A percentile compares a stretch with the other conserved stretches of the same genome.
Conservation (phyloP, 345 rosid genomes). For the Physaria fendleri region DNA sequence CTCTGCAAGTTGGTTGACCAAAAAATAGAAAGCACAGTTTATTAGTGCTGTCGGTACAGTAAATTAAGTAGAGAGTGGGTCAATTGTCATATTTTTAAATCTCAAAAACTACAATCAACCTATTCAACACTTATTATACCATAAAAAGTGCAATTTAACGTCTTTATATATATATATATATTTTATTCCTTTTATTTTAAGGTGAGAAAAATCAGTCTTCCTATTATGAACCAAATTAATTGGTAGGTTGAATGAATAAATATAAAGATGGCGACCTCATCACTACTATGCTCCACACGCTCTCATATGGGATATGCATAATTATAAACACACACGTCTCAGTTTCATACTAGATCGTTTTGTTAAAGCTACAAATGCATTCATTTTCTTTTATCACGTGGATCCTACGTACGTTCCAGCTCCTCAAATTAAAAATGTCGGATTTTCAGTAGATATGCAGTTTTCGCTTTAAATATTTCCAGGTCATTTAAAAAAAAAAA, state of each 20-base stretch:
- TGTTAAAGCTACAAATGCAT: conserved; percentile 3
- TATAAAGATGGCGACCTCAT: conserved; percentile 23
- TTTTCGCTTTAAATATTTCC: neutral
- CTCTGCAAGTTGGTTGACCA: conserved; percentile 39
- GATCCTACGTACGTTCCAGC: conserved; percentile 25
- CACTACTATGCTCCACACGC: conserved; percentile 16
- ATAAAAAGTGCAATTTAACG: neutral
- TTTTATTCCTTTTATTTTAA: neutral
- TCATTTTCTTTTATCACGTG: conserved; percentile 16
- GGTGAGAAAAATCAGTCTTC: neutral
- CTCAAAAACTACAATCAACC: conserved; percentile 23
- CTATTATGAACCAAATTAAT: conserved; percentile 16
- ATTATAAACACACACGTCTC: conserved; percentile 19
- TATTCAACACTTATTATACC: conserved; percentile 9
- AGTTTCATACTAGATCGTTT: conserved; percentile 12
- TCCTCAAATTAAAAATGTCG: conserved; percentile 1
- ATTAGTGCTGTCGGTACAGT: neutral
- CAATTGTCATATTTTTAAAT: conserved; percentile 3
- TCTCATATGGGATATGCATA: neutral
- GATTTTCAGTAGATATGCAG: neutral
- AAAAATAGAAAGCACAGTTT: neutral
- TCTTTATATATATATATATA: neutral
- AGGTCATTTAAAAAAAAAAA: too few relatives aligned
- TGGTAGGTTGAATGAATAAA: conserved; percentile 22
- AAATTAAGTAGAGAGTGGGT: conserved; percentile 1